Evolutionary conservation across 139 green algal species (phyloP), one percentile per base, ranked within the genome.

Genomic region (Chlamydomonas sphaeroides): DNA sequence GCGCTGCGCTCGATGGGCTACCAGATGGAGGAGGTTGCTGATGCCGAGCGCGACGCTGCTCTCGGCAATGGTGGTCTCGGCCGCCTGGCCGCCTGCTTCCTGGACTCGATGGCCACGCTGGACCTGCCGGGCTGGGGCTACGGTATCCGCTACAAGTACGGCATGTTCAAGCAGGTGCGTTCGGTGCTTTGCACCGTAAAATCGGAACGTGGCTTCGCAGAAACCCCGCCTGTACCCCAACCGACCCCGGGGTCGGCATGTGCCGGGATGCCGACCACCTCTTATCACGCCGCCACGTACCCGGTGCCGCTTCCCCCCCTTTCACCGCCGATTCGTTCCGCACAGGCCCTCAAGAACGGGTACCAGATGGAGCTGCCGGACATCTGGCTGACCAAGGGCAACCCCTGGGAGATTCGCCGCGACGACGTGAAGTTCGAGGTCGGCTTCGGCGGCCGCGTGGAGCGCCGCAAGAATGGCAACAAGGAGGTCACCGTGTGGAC

Each of bases 111-210:
- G 86, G 97, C 97, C 26, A 98, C 95, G 0, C 90, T 98, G 35
- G 95, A 98, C 88, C 94, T 99, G 84, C 97, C 97, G 14, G 97
- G 93, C 36, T 99, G 97, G 96, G 97, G 97, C 45, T 99, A 99
- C 72, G 97, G 97, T 83, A 98, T 99, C 76, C 92, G 97, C 20
- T 99, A 99, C 89, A 93, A 97, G 84, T 99, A 99, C 81, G 97
- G 97, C 59, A 99, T 99, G 97, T 99, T 99, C 85, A 91, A 95
- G 76, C 96, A 97, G 91, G 94, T 95, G 65, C 51, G 51, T 51
- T 8, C 10, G 45, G n/a, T n/a, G n/a, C n/a, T n/a, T n/a, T n/a
- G n/a, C n/a, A n/a, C n/a, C n/a, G n/a, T n/a, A n/a, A n/a, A n/a
- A n/a, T n/a, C n/a, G n/a, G n/a, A n/a, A n/a, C n/a, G n/a, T n/a